A percentile compares a stretch with the other conserved stretches of the same genome.
Evolutionary conservation across 2,329 filamentous ascomycete species (phyloP).

Genomic region (Colletotrichum sp.): DNA sequence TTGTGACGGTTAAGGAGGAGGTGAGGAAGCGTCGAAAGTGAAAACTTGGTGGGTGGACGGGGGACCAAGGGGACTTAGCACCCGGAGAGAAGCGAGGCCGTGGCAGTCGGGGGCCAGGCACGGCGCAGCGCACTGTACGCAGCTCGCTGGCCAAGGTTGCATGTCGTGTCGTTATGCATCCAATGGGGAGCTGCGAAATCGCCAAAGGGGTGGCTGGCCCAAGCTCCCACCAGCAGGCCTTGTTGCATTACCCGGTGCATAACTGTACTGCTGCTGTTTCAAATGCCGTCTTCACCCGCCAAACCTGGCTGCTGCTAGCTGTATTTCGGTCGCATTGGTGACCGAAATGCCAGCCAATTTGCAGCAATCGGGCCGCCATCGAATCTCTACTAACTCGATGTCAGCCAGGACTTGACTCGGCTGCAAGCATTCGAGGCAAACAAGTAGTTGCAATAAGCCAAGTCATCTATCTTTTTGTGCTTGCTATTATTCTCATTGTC

Average conservation of each 20-base stretch:
- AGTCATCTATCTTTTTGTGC: background rate
- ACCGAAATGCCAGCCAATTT: background rate
- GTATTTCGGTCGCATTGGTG: background rate
- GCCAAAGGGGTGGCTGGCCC: background rate
- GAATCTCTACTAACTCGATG: background rate
- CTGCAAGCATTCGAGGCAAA: background rate
- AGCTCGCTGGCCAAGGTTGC: background rate
- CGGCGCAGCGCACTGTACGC: background rate
- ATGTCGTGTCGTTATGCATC: constrained; percentile 6
- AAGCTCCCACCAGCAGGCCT: background rate
- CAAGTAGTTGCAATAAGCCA: background rate
- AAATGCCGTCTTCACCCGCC: background rate
- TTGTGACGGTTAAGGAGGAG: constrained; percentile 22
- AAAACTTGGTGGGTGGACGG: constrained; percentile 6
- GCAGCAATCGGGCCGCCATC: background rate
- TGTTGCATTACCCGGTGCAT: background rate
- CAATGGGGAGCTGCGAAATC: background rate
- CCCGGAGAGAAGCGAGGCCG: background rate
- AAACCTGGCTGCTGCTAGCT: background rate
- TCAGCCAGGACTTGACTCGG: background rate
- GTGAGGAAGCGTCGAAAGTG: background rate
- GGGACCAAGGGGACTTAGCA: background rate
- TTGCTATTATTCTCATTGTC: background rate
- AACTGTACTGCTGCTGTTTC: background rate
- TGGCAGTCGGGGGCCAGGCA: background rate